These are phyloP conservation scores for Uronychia setigera DNA, from an alignment of 73 alveolate species.

Conservation along the genomic window DNA sequence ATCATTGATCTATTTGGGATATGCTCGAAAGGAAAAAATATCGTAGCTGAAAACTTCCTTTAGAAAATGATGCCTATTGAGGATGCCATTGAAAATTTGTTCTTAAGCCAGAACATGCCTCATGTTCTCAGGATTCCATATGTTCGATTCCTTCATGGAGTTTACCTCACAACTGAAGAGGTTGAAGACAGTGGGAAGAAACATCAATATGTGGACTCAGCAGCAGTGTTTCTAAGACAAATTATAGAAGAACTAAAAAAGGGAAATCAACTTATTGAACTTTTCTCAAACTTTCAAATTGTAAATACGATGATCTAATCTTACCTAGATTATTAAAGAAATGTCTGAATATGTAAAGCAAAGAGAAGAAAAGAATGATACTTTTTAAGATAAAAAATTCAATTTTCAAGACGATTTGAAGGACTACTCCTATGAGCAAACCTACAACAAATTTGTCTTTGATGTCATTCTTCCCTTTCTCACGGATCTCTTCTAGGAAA, in stretches of 20 bases:
- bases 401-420: background rate
- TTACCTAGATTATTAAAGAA: background rate
- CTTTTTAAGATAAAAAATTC: no score
- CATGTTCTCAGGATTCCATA: background rate
- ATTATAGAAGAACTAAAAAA: background rate
- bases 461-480: slow-evolving; percentile 13
- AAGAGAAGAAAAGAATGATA: no score
- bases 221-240: background rate
- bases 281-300: background rate
- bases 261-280: background rate
- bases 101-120: background rate
- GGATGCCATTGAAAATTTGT: background rate
- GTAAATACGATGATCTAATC: background rate
- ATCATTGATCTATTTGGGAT: background rate
- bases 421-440: background rate
- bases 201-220: background rate
- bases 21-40: slow-evolving; percentile 8
- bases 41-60: background rate
- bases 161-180: background rate
- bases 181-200: background rate
- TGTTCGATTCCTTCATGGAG: slow-evolving; percentile 5
- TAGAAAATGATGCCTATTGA: background rate
- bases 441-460: background rate
- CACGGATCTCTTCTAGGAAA: background rate
- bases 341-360: background rate